These are phyloP conservation scores for Rhipidocladum racemiflorum DNA, from an alignment of 176 grass and related monocot species.

Conservation along the genomic window DNA sequence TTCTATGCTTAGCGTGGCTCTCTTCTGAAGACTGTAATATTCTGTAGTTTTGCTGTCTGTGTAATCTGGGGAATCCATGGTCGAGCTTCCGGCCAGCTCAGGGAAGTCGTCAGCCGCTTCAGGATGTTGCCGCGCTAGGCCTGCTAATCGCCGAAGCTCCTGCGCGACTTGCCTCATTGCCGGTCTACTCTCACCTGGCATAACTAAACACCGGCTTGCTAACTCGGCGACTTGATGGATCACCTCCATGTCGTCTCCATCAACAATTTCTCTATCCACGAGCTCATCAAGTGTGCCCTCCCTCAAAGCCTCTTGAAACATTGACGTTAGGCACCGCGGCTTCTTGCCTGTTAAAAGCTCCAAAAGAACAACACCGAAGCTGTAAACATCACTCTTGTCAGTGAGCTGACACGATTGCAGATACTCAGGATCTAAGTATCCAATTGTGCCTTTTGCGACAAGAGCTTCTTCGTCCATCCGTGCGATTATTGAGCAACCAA, in stretches of 20 bases:
- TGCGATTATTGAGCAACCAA: slow-evolving; percentile 26
- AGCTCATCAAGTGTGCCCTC: background rate
- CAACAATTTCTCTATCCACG: background rate
- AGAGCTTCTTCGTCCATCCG: too few relatives aligned
- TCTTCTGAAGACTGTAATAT: background rate
- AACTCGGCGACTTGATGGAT: background rate
- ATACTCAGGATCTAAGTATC: slow-evolving; percentile 40
- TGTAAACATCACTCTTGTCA: slow-evolving; percentile 39
- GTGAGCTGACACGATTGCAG: slow-evolving; percentile 13
- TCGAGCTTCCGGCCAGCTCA: background rate
- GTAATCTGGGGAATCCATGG: background rate
- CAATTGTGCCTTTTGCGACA: slow-evolving; percentile 3
- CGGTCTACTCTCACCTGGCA: slow-evolving; percentile 12
- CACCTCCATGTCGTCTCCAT: background rate
- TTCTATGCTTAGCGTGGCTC: background rate
- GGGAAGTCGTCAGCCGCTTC: background rate
- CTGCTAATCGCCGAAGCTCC: slow-evolving; percentile 26
- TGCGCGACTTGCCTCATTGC: slow-evolving; percentile 10
- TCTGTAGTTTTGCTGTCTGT: too few relatives aligned
- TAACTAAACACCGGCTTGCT: background rate
- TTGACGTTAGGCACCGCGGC: background rate
- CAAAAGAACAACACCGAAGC: slow-evolving; percentile 24
- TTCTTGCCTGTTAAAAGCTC: slow-evolving; percentile 29
- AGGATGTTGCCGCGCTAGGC: background rate
- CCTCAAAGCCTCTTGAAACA: slow-evolving; percentile 1